Percentiles rank a stretch among this genome's conserved stretches.
These are phyloP conservation scores for Diaporthe citriasiana DNA, from an alignment of 2,329 filamentous ascomycete genomes.

Conservation along the genomic window DNA sequence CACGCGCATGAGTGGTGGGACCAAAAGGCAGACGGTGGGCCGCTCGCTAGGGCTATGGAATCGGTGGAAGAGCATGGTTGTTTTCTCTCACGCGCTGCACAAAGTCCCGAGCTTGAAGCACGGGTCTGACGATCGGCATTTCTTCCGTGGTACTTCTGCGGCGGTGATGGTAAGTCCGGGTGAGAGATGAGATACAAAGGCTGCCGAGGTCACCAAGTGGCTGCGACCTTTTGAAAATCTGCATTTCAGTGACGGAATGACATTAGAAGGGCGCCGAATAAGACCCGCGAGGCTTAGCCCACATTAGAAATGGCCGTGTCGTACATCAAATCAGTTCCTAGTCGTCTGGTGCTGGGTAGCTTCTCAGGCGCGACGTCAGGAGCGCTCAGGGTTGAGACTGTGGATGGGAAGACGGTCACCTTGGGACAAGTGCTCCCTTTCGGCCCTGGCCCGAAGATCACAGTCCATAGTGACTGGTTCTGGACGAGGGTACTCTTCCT, in stretches of 20 bases:
- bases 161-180: not conserved
- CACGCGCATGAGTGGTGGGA: not conserved
- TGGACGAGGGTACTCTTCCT: slow-evolving; percentile 38
- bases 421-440: not conserved
- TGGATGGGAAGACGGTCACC: not conserved
- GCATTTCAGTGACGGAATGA: not conserved
- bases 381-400: slow-evolving; percentile 20
- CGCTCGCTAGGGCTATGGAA: not conserved
- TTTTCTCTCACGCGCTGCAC: not conserved
- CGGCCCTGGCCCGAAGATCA: not conserved
- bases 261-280: not conserved
- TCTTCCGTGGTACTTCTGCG: not conserved
- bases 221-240: not conserved
- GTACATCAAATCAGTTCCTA: slow-evolving; percentile 13
- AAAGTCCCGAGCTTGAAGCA: not conserved
- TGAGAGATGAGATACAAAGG: not conserved
- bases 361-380: slow-evolving; percentile 19
- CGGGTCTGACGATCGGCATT: not conserved
- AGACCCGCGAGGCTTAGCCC: not conserved
- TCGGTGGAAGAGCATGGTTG: not conserved
- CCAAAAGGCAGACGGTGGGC: not conserved
- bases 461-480: slow-evolving; percentile 32
- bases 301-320: not conserved
- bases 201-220: not conserved
- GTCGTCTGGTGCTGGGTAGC: slow-evolving; percentile 26